Evolutionary conservation across 2,329 filamentous ascomycete species (phyloP).

Genomic region (Penicillium vulpinum): DNA sequence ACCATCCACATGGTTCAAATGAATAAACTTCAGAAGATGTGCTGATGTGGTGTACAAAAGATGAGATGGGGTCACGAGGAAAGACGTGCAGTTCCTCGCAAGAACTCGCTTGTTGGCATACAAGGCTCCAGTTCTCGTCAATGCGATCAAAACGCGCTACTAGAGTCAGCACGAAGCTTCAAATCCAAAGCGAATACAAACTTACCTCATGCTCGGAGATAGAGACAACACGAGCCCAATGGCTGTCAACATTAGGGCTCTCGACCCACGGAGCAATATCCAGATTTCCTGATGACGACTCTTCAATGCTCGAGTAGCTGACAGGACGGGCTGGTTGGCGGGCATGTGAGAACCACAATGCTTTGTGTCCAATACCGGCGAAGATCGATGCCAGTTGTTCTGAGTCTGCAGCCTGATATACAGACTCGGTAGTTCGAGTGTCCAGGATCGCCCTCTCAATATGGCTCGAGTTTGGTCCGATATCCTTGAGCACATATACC

Average conservation of each 20-base stretch:
- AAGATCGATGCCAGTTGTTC: conserved; percentile 42
- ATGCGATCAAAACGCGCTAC: conserved; percentile 57
- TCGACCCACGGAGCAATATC: conserved; percentile 30
- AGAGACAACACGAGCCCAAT: conserved; percentile 40
- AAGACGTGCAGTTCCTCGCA: conserved; percentile 88
- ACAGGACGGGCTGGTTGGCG: conserved; percentile 25
- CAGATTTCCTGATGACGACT: conserved; percentile 13
- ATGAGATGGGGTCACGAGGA: conserved; percentile 76
- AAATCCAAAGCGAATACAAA: not conserved
- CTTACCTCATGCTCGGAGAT: conserved; percentile 44
- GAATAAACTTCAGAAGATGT: conserved; percentile 91
- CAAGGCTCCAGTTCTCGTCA: conserved; percentile 74
- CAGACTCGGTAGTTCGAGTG: conserved; percentile 31
- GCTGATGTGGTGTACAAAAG: conserved; percentile 90
- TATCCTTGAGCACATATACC: conserved; percentile 45
- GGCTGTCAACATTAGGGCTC: conserved; percentile 38
- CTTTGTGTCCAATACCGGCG: conserved; percentile 34
- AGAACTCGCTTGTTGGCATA: conserved; percentile 74
- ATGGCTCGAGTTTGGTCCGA: conserved; percentile 29
- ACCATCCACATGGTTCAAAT: conserved; percentile 69
- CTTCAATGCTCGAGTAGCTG: conserved; percentile 35
- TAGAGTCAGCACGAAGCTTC: conserved; percentile 15
- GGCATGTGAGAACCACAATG: conserved; percentile 41
- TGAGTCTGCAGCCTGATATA: conserved; percentile 33
- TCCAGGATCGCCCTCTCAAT: conserved; percentile 39